Evolutionary conservation across 2,329 filamentous ascomycete genomes (phyloP).

Genomic region (Fusarium globosum): DNA sequence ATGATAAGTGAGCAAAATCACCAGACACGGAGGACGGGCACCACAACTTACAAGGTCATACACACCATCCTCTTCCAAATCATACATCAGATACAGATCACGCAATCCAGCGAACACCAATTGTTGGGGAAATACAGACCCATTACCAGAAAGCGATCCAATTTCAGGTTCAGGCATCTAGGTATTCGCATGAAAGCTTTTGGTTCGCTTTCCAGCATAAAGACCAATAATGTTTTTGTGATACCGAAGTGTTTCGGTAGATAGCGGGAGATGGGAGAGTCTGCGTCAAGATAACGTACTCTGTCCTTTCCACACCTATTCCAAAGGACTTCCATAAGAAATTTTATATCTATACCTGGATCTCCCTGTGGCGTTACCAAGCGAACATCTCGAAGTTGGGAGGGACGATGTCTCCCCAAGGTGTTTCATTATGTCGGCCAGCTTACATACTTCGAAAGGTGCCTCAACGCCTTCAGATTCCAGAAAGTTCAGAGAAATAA

Average conservation of each 20-base stretch:
- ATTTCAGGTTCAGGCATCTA: not conserved
- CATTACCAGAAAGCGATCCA: not conserved
- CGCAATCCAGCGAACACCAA: not conserved
- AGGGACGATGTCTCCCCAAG: not conserved
- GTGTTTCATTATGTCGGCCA: not conserved
- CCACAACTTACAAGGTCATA: not conserved
- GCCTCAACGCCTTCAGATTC: not conserved
- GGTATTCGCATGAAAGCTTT: not conserved
- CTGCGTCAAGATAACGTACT: not conserved
- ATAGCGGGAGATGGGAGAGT: not conserved
- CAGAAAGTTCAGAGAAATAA: not conserved
- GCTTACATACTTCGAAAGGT: not conserved
- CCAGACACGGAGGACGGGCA: not conserved
- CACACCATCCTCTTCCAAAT: not conserved
- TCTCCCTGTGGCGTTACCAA: not conserved
- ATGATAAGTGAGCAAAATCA: not conserved
- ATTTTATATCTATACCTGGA: not conserved
- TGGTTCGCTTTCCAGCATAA: not conserved
- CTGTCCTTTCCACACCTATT: not conserved
- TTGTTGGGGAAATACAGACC: not conserved
- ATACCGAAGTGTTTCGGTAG: not conserved
- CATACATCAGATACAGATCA: not conserved
- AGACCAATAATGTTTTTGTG: not conserved
- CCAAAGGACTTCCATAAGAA: not conserved
- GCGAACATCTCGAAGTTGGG: not conserved